A percentile compares a stretch with the other conserved stretches of the same genome.
These are phyloP conservation scores for Harrya chromipes DNA, from an alignment of 768 basidiomycete genomes.

Conservation along the genomic window DNA sequence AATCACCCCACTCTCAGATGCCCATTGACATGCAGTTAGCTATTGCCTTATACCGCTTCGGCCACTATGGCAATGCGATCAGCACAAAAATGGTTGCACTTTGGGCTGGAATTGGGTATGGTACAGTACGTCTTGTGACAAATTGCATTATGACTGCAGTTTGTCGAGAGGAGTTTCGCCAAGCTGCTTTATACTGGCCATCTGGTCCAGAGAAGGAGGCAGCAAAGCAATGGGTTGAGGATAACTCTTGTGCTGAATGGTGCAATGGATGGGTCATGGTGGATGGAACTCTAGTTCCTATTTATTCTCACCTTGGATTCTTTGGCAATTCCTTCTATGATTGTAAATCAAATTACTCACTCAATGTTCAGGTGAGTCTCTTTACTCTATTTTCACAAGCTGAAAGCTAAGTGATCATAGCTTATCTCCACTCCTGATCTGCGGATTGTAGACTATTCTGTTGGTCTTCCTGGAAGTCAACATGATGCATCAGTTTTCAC, in stretches of 20 bases:
- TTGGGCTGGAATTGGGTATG: background rate
- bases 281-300: constrained; percentile 39
- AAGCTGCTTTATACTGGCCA: background rate
- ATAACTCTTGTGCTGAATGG: constrained; percentile 34
- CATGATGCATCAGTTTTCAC: constrained; percentile 35
- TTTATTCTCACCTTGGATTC: constrained; percentile 28
- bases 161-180: background rate
- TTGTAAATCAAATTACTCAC: background rate
- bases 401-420: background rate
- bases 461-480: constrained; percentile 32
- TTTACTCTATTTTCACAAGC: background rate
- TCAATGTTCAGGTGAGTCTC: constrained; percentile 3
- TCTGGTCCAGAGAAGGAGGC: constrained; percentile 23
- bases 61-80: background rate
- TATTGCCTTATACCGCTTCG: too few species aligned
- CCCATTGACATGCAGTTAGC: too few species aligned
- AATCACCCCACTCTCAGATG: too few species aligned
- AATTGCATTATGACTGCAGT: background rate
- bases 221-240: constrained; percentile 39
- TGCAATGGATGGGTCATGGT: constrained; percentile 37
- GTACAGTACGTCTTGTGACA: background rate
- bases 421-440: constrained; percentile 13
- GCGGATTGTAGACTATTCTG: constrained; percentile 29
- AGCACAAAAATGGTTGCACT: constrained; percentile 3
- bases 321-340: constrained; percentile 37